Percentiles rank a stretch among this genome's conserved stretches.
phyloP scores from a whole-genome alignment of 108 stramenopile species.

The Cyclostephanos invisitatus region DNA sequence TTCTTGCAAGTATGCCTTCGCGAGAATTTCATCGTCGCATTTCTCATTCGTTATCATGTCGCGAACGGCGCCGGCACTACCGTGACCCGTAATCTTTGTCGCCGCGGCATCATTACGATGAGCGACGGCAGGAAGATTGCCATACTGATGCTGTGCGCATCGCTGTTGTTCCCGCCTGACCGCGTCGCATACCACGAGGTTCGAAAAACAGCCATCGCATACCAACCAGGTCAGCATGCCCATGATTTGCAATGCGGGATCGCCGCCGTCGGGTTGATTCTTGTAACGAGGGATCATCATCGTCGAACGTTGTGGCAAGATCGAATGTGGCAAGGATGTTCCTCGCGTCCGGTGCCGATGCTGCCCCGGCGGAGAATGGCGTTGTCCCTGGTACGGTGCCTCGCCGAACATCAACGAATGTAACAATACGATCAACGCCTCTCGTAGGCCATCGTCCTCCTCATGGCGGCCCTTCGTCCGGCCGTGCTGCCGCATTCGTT shows the following conservation, averaged over 20 bases:
- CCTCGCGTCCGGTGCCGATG: neutral
- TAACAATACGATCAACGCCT: conserved; percentile 26
- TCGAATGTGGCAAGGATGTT: neutral
- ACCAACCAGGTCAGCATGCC: conserved; percentile 36
- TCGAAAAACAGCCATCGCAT: conserved; percentile 36
- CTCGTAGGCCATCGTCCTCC: conserved; percentile 17
- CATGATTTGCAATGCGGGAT: conserved; percentile 47
- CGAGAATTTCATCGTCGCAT: conserved; percentile 3
- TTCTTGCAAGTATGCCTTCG: conserved; percentile 11
- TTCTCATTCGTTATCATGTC: too few relatives aligned
- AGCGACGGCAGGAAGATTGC: neutral
- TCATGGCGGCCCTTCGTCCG: too few relatives aligned
- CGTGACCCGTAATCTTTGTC: neutral
- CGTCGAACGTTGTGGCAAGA: neutral
- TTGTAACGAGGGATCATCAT: conserved; percentile 6
- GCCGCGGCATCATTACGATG: neutral
- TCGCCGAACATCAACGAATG: conserved; percentile 28
- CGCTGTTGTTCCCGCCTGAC: conserved; percentile 1
- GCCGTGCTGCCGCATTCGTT: neutral
- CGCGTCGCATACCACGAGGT: conserved; percentile 28
- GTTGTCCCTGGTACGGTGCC: conserved; percentile 15
- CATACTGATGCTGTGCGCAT: neutral
- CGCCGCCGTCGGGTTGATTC: conserved; percentile 22
- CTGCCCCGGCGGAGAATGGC: too few relatives aligned
- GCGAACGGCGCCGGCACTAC: too few relatives aligned